phyloP scores from a whole-genome alignment of 2,329 filamentous ascomycete species.

The Phoma sp. region DNA sequence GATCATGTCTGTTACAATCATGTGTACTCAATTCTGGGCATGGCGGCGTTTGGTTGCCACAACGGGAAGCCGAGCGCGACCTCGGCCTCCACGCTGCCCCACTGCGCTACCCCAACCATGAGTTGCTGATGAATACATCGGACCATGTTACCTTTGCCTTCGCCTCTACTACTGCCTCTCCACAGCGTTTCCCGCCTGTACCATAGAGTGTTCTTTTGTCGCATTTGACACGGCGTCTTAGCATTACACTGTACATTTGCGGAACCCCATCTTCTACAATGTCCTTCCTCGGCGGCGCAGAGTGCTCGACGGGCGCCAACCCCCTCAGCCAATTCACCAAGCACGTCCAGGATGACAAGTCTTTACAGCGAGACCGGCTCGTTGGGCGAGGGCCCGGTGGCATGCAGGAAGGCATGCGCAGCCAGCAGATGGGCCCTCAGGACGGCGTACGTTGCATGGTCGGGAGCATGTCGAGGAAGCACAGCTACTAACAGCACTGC shows the following conservation, averaged over 20 bases:
- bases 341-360: constrained; percentile 95
- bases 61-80: constrained; percentile 14
- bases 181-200: constrained; percentile 4
- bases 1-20: not conserved
- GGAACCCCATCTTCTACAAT: constrained; percentile 58
- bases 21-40: not conserved
- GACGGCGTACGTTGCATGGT: constrained; percentile 56
- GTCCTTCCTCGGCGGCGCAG: constrained; percentile 94
- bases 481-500: constrained; percentile 10
- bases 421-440: constrained; percentile 70
- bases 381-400: constrained; percentile 75
- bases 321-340: constrained; percentile 97
- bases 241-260: not conserved
- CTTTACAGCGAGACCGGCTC: constrained; percentile 87
- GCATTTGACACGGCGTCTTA: constrained; percentile 6
- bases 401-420: constrained; percentile 78
- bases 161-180: not conserved
- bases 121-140: constrained; percentile 30
- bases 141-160: constrained; percentile 4
- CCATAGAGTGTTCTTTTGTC: constrained; percentile 8
- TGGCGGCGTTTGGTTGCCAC: constrained; percentile 8
- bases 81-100: constrained; percentile 17
- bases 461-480: not conserved
- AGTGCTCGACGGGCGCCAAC: constrained; percentile 96
- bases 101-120: constrained; percentile 23